These are phyloP conservation scores for Neophaeococcomyces mojaviensis DNA, from an alignment of 2,329 filamentous ascomycete species.

Conservation along the genomic window DNA sequence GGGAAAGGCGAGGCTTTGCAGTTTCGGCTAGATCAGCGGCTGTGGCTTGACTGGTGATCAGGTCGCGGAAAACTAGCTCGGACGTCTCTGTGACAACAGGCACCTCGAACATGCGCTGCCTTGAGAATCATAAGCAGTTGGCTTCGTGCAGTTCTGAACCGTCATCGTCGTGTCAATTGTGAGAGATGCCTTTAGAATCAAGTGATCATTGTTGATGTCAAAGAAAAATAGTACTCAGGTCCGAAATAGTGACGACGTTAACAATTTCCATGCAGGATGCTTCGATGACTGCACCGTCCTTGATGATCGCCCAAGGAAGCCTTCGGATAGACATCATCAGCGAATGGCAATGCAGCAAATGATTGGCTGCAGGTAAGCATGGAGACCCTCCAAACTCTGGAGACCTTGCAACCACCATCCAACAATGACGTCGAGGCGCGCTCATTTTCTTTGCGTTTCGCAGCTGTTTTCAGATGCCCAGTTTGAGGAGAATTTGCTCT, in stretches of 20 bases:
- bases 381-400: no score
- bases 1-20: not conserved
- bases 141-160: not conserved
- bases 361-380: no score
- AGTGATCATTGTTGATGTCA: no score
- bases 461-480: not conserved
- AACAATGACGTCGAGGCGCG: conserved; percentile 3
- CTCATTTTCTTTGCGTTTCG: not conserved
- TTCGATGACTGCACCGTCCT: no score
- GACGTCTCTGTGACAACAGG: conserved; percentile 2
- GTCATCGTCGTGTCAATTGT: not conserved
- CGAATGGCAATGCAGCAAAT: no score
- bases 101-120: not conserved
- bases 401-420: not conserved
- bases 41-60: conserved; percentile 4
- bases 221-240: no score
- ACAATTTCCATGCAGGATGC: no score
- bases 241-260: no score
- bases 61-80: not conserved
- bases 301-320: no score
- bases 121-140: not conserved
- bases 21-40: not conserved
- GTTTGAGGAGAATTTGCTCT: conserved; percentile 2
- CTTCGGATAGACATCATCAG: no score
- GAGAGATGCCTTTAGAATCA: no score